Base-by-base conservation (phyloP, 164 flowering plant genomes). In the Aristolochia fimbriata region DNA sequence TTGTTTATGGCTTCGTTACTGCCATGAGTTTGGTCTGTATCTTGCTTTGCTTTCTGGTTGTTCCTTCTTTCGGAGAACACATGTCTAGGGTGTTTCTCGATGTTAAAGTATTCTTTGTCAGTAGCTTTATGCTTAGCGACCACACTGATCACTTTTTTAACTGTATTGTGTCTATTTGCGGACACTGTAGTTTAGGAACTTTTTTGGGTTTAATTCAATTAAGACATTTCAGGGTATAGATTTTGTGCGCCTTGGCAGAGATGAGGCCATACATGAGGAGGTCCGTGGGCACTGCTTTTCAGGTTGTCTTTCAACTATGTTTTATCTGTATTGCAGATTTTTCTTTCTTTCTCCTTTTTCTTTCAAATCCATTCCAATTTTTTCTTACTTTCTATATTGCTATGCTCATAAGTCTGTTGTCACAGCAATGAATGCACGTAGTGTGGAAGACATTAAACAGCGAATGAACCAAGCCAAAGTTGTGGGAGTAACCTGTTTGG, bases 401-500 rank as follows among this genome's bases (percentile, higher is more conserved):
- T 37, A 59, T 64, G 20, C 2, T 66, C 33, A 30, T 47, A 47
- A 59, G 17, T 37, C 12, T 55, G 62, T 50, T 58, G 21, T 71
- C 49, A 31, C 86, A 88, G 98, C 63, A 33, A 73, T 59, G 68
- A 76, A 79, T 33, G 53, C 77, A 43, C 57, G 58, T 14, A 79
- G 82, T 61, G 83, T 85, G 47, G 83, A 85, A 60, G 95, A 84
- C 41, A 78, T 94, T 52, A 83, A 72, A 70, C 45, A 24, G 59
- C 80, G 79, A 64, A 64, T 88, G 58, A 87, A 84, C 51, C 76
- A 82, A 65, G 83, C 81, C 62, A 88, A 79, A 62, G 96, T 94
- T 58, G 86, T 91, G 67, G 99, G 86, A 61, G 93, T 88, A 51
- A 94, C 99, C 46, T 94, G 99, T 69, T 77, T 91, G 73, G 97